Evolutionary conservation across 176 grass and related monocot species (phyloP), one percentile per base, ranked within the genome.

Genomic region (Triticum monococcum): DNA sequence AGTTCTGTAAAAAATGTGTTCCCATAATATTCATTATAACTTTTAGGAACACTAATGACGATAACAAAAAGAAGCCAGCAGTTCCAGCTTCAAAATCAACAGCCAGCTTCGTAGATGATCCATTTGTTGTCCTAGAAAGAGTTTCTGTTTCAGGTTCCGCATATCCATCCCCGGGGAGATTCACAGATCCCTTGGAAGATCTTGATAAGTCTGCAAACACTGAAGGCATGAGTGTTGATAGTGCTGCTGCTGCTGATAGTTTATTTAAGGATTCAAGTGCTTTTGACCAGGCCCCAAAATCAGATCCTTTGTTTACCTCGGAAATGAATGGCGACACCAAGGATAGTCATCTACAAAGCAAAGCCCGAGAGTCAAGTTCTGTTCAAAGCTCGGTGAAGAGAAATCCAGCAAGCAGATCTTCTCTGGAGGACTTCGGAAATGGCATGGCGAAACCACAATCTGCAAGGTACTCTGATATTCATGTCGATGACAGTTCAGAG

Each of bases 71-170:
- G 46, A 92, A 87, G 64, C 43, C 88, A 70, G 68, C 79, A 84
- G 35, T 86, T 79, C 66, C 79, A 72, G 67, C 75, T 79, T 86
- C 72, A 82, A 91, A 92, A 84, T 66, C 75, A 25, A 69, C 80
- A 64, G 59, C 85, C 52, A 90, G 66, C 41, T 40, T 87, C 75
- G 62, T 72, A 81, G 89, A 87, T 83, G 91, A 92, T 43, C 93
- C 95, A 66, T 95, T 98, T 76, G 75, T 86, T 90, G 88, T 95
- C 81, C 76, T 95, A 68, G 87, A 93, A 91, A 91, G 87, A 81
- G 60, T 75, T 35, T 89, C 92, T 36, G 77, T 68, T 68, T 72
- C 89, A 76, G 90, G 70, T 30, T 92, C 92, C n/a, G 17, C 86
- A 59, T 86, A 87, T 79, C 69, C 86, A 75, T 86, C 90, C 30